Evolutionary conservation across 139 green algal species (phyloP).

Genomic region (Picocystis salinarum): DNA sequence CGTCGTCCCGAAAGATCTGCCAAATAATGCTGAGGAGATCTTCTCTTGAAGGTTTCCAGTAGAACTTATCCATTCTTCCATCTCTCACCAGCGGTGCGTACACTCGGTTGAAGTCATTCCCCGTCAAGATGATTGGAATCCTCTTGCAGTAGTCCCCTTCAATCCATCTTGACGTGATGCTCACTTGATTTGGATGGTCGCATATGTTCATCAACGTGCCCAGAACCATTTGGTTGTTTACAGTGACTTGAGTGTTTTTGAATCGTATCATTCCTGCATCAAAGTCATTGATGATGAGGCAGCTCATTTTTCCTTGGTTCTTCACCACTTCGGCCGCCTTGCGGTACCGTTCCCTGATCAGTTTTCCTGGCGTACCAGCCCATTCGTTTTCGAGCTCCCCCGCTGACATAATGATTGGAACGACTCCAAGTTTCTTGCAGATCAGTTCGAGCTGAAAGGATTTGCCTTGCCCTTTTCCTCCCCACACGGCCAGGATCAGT

Average conservation of each 20-base stretch:
- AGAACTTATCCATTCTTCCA: slow-evolving; percentile 42
- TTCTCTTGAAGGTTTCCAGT: slow-evolving; percentile 40
- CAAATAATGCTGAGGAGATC: too few relatives aligned
- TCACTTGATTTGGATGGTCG: slow-evolving; percentile 51
- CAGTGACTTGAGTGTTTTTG: slow-evolving; percentile 34
- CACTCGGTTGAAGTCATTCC: slow-evolving; percentile 26
- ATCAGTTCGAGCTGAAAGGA: slow-evolving; percentile 70
- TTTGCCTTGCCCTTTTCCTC: slow-evolving; percentile 50
- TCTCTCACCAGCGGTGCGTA: slow-evolving; percentile 84
- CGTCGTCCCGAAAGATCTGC: slow-evolving; percentile 59
- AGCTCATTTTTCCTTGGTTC: slow-evolving; percentile 50
- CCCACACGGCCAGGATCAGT: too few relatives aligned
- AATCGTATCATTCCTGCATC: slow-evolving; percentile 65
- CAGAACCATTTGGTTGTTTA: slow-evolving; percentile 84
- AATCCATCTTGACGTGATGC: too few relatives aligned
- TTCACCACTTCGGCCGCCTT: slow-evolving; percentile 32
- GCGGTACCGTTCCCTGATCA: slow-evolving; percentile 69
- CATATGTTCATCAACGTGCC: slow-evolving; percentile 81
- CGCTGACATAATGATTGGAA: slow-evolving; percentile 64
- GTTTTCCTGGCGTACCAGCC: slow-evolving; percentile 29
- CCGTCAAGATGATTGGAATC: slow-evolving; percentile 62
- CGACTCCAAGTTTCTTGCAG: slow-evolving; percentile 70
- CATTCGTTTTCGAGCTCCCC: slow-evolving; percentile 61
- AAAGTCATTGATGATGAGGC: slow-evolving; percentile 80
- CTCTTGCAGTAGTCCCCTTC: too few relatives aligned